Evolutionary conservation across 768 basidiomycete genomes (phyloP).

Genomic region (Hygrophoropsis aurantiaca): DNA sequence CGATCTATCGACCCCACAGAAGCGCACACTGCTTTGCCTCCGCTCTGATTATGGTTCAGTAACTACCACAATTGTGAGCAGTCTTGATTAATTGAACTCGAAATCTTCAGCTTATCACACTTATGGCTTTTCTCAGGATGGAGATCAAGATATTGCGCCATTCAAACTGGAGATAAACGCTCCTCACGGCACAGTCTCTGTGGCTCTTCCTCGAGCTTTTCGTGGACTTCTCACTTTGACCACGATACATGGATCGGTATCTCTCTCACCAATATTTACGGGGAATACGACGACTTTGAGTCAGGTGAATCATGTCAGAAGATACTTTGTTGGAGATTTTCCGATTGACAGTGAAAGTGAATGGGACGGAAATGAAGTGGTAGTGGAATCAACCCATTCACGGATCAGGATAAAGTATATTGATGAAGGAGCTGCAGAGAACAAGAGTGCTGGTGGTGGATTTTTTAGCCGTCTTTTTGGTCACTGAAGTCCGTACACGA

Average conservation of each 20-base stretch:
- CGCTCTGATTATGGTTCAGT: slow-evolving; percentile 15
- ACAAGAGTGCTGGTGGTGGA: not conserved
- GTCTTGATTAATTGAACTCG: not conserved
- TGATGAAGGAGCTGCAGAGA: slow-evolving; percentile 10
- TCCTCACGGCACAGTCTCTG: slow-evolving; percentile 11
- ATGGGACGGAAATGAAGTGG: slow-evolving; percentile 22
- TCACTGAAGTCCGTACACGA: too few relatives aligned
- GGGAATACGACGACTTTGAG: slow-evolving; percentile 19
- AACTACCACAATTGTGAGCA: slow-evolving; percentile 14
- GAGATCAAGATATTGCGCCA: slow-evolving; percentile 11
- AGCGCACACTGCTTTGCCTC: slow-evolving; percentile 22
- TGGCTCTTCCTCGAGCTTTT: slow-evolving; percentile 21
- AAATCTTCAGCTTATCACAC: not conserved
- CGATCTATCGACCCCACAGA: not conserved
- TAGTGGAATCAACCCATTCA: slow-evolving; percentile 15
- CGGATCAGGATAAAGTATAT: slow-evolving; percentile 17
- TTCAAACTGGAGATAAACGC: slow-evolving; percentile 13
- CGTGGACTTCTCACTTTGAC: slow-evolving; percentile 16
- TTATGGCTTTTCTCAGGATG: slow-evolving; percentile 9
- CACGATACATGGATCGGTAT: slow-evolving; percentile 16
- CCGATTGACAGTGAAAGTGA: slow-evolving; percentile 8
- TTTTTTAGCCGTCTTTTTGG: slow-evolving; percentile 20
- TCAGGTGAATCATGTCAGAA: slow-evolving; percentile 12
- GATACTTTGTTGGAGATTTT: slow-evolving; percentile 27
- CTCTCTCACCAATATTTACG: slow-evolving; percentile 12